Base-by-base conservation (phyloP, 805 yeast species). In the Wickerhamomyces ciferrii region DNA sequence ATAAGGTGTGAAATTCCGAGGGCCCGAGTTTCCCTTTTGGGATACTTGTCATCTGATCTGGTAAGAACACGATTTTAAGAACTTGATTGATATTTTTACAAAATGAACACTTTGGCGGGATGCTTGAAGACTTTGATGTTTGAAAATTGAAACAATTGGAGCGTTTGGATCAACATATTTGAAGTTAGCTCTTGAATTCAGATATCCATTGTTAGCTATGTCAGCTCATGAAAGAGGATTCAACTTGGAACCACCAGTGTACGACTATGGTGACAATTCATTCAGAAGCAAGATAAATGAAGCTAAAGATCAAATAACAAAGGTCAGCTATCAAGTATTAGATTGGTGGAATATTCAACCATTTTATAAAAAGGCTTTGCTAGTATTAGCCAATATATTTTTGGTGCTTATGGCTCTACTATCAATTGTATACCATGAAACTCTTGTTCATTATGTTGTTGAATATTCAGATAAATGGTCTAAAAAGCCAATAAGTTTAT, bases 401-500 rank as follows among this genome's bases (percentile, higher is more conserved):
- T 3, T 44, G 42, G 42, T 9, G 21, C 42, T 2, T 9, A 18
- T 48, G 11, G 56, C 48, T 2, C 21, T 48, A 1, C 17, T 48
- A 2, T 42, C 52, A 20, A 32, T 56, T 19, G 36, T 58, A 0
- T 56, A 52, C 38, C 60, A 55, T 31, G 54, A 58, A 23, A 38
- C 32, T 1, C 24, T 56, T 2, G 44, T 58, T 11, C 51, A 48
- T 2, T 27, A 29, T 27, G 51, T 58, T 5, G 63, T 53, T 19
- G 52, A 51, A 20, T 54, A 56, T 39, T 56, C 64, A 1, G 62
- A 60, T 19, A 48, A 46, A 34, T 59, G 63, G 63, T 39, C 48
- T 1, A 27, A 45, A 13, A 45, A 52, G 13, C 34, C 43, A 13
- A 51, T 54, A 52, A 79, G 84, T 0, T 65, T 68, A 13, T 48